Percentiles rank a stretch among this genome's conserved stretches.
These are phyloP conservation scores for Vararia minispora DNA, from an alignment of 768 basidiomycete genomes.

Conservation along the genomic window DNA sequence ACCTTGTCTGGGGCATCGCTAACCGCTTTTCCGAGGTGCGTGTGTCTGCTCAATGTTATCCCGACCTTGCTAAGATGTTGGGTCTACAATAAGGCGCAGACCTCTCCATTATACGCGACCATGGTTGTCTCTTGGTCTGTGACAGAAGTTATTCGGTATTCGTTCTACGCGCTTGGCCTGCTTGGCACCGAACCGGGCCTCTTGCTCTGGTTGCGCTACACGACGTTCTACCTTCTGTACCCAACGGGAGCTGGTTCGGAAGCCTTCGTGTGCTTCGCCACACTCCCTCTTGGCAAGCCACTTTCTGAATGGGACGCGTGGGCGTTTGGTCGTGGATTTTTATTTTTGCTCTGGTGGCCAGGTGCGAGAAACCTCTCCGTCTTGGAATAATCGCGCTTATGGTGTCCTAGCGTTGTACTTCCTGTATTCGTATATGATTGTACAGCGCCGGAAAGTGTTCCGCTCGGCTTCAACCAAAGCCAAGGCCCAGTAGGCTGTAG, in stretches of 20 bases:
- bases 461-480: too few relatives aligned
- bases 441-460: slow-evolving; percentile 43
- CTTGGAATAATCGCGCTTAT: slow-evolving; percentile 1
- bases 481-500: too few relatives aligned
- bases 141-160: slow-evolving; percentile 87
- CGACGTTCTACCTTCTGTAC: slow-evolving; percentile 90
- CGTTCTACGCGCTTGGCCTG: slow-evolving; percentile 70
- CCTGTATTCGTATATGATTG: slow-evolving; percentile 51
- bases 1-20: slow-evolving; percentile 78
- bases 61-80: not conserved
- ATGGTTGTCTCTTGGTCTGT: slow-evolving; percentile 92
- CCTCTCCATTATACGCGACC: slow-evolving; percentile 71
- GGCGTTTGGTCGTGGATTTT: slow-evolving; percentile 26
- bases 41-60: slow-evolving; percentile 8
- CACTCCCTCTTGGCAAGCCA: slow-evolving; percentile 45
- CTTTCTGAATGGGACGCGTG: slow-evolving; percentile 30
- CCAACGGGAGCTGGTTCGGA: slow-evolving; percentile 88
- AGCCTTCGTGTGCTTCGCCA: slow-evolving; percentile 70
- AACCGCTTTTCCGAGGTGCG: slow-evolving; percentile 51
- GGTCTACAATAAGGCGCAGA: slow-evolving; percentile 37
- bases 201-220: slow-evolving; percentile 74
- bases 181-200: slow-evolving; percentile 35
- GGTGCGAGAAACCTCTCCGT: slow-evolving; percentile 36
- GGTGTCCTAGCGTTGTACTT: slow-evolving; percentile 32
- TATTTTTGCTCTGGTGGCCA: slow-evolving; percentile 85